Conservation (phyloP, 345 rosid species). For the Brassica juncea region DNA sequence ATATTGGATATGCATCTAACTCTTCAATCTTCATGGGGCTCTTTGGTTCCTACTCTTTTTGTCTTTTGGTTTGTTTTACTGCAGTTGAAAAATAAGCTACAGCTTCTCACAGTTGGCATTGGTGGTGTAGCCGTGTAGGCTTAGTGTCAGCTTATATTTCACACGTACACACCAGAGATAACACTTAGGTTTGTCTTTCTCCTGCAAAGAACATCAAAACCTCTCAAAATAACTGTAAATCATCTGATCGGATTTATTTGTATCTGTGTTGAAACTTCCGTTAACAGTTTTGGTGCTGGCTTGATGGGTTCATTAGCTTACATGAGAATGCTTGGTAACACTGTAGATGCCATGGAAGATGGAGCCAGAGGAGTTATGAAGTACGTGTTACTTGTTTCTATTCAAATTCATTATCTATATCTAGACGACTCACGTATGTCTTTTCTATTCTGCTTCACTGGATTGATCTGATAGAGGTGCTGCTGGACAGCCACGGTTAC, state of each 20-base stretch:
- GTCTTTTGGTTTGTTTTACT: slow-evolving; percentile 34
- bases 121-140: slow-evolving; percentile 88
- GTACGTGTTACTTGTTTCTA: slow-evolving; percentile 46
- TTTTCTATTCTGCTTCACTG: neutral
- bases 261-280: neutral
- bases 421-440: neutral
- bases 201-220: neutral
- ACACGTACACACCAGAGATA: slow-evolving; percentile 69
- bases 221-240: neutral
- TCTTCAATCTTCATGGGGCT: neutral
- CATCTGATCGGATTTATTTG: slow-evolving; percentile 11
- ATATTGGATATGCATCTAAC: neutral
- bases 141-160: slow-evolving; percentile 79
- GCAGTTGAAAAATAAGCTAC: slow-evolving; percentile 77
- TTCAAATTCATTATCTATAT: slow-evolving; percentile 18
- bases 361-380: slow-evolving; percentile 77
- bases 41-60: neutral
- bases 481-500: slow-evolving; percentile 75
- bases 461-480: slow-evolving; percentile 67
- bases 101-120: slow-evolving; percentile 68
- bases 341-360: slow-evolving; percentile 81
- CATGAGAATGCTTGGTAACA: slow-evolving; percentile 82
- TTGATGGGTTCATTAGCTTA: slow-evolving; percentile 75
- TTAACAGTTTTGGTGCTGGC: slow-evolving; percentile 75
- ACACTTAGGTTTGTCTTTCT: slow-evolving; percentile 63